phyloP scores from a whole-genome alignment of 2,329 filamentous ascomycete genomes.

The Amphichorda felina region DNA sequence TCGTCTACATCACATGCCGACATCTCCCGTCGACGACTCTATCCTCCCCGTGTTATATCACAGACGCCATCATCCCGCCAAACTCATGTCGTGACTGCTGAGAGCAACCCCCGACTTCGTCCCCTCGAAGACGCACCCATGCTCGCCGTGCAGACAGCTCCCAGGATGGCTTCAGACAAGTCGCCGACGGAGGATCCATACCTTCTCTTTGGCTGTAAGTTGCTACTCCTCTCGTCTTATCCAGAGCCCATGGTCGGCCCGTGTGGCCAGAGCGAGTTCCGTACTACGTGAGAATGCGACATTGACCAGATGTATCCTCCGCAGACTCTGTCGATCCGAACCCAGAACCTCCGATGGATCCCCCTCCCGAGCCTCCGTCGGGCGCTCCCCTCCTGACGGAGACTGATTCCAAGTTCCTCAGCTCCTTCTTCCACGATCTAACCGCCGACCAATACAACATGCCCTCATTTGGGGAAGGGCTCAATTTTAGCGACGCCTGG shows the following conservation, averaged over 20 bases:
- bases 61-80: no score
- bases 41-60: no score
- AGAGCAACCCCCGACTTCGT: neutral
- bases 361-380: slow-evolving; percentile 49
- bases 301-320: slow-evolving; percentile 3
- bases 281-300: no score
- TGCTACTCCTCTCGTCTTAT: slow-evolving; percentile 3
- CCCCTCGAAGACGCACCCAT: slow-evolving; percentile 34
- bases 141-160: slow-evolving; percentile 40
- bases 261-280: no score
- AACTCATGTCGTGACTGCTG: neutral
- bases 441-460: slow-evolving; percentile 36
- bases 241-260: neutral
- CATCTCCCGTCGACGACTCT: no score
- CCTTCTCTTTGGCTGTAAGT: slow-evolving; percentile 58
- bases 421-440: slow-evolving; percentile 44
- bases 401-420: slow-evolving; percentile 45
- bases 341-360: slow-evolving; percentile 30
- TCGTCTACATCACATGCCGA: no score
- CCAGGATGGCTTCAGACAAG: slow-evolving; percentile 48
- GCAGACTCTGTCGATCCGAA: slow-evolving; percentile 32
- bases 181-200: slow-evolving; percentile 29
- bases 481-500: slow-evolving; percentile 36
- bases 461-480: slow-evolving; percentile 37
- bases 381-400: slow-evolving; percentile 56